These are phyloP conservation scores for Nakazawaea populi DNA, from an alignment of 805 yeast genomes.

Conservation along the genomic window DNA sequence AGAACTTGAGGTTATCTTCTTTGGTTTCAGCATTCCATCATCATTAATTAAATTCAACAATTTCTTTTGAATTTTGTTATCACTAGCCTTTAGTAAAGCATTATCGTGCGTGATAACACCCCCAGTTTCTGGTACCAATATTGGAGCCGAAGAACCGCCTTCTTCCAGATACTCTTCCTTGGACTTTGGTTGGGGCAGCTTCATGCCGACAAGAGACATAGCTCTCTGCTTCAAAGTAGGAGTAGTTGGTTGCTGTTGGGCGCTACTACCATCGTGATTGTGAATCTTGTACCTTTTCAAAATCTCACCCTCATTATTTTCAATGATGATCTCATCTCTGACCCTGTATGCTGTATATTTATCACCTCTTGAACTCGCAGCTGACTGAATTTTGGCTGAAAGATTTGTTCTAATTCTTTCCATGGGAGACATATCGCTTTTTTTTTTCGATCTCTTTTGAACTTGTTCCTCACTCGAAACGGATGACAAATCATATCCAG, in stretches of 20 bases:
- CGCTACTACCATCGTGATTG: constrained; percentile 32
- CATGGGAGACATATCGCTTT: not conserved
- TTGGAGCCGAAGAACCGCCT: not conserved
- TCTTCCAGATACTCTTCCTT: constrained; percentile 5
- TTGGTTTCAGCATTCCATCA: constrained; percentile 15
- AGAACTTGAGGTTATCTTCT: constrained; percentile 15
- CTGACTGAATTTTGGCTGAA: not conserved
- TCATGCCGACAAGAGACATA: constrained; percentile 20
- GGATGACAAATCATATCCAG: not conserved
- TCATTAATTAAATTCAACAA: constrained; percentile 4
- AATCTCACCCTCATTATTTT: constrained; percentile 89
- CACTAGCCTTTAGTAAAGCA: constrained; percentile 5
- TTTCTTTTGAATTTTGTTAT: constrained; percentile 6
- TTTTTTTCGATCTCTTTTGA: constrained; percentile 12
- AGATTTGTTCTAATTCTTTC: constrained; percentile 6
- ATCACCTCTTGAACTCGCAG: constrained; percentile 6
- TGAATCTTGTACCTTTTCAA: constrained; percentile 76
- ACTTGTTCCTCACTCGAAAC: not conserved
- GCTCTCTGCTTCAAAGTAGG: constrained; percentile 13
- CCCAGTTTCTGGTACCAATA: constrained; percentile 4
- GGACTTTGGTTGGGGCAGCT: constrained; percentile 11
- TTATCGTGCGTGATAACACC: constrained; percentile 5
- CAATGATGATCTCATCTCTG: constrained; percentile 74
- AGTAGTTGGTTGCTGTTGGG: constrained; percentile 2
- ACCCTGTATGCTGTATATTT: constrained; percentile 70